Base-by-base conservation (phyloP, 768 basidiomycete genomes). In the Phaffia tasmanica region DNA sequence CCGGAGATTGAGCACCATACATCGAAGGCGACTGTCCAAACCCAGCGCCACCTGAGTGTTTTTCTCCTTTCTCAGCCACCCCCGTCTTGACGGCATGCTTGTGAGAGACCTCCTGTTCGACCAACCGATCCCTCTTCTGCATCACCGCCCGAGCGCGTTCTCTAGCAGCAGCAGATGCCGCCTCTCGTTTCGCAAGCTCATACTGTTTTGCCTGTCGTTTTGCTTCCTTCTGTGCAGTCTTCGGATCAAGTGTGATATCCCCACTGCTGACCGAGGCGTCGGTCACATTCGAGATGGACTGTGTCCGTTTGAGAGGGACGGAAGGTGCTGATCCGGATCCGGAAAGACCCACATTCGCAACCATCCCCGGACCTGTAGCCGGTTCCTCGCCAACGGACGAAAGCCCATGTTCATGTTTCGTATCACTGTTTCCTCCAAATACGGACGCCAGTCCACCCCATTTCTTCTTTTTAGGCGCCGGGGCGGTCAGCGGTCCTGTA, bases 141-240 rank as follows among this genome's bases (percentile, higher is more conserved):
- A 93, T 87, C 76, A 94, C 91, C 54, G 89, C 89, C 63, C 91
- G 83, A 21, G 91, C 88, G 76, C 91, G 87, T 72, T 95, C 92
- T 72, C 85, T 83, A 69, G 88, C 84, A 73, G 79, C 84, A 72
- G 83, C 84, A 75, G 85, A 83, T 21, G 82, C 83, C 69, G 87
- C 80, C 64, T 84, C 84, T 70, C 89, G 87, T 69, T 86, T 85
- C 71, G 88, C 87, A 72, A 85, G 83, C 79, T 92, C 89, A 23
- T 87, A 87, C 76, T 93, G 89, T 67, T 82, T 83, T 65, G 84
- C 83, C 60, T 87, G 75, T 49, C 86, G 83, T 72, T 87, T 85
- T 2, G 86, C 86, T 76, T 89, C 86, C 77, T 88, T 88, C 80
- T 87, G 88, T 70, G 81, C 78, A 76, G 84, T 84, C 81, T 89